These are phyloP conservation scores for Starmerella bombicola DNA, from an alignment of 805 yeast genomes.

Conservation along the genomic window DNA sequence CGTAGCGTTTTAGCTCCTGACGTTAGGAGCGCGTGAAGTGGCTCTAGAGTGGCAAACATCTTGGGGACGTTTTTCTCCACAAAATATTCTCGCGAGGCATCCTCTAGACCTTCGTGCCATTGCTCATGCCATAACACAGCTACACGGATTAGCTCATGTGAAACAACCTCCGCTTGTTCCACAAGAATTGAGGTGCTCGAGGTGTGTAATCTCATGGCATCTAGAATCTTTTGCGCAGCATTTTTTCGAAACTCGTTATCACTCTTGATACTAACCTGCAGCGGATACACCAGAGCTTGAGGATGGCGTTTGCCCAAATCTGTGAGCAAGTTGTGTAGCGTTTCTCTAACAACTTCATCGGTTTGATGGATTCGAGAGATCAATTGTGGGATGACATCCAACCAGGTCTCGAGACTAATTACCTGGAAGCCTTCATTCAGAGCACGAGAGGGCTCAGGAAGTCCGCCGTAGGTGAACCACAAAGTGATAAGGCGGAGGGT, in stretches of 20 bases:
- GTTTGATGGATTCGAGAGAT: slow-evolving; percentile 96
- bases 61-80: slow-evolving; percentile 91
- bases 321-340: slow-evolving; percentile 66
- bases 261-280: slow-evolving; percentile 90
- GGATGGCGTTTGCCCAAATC: slow-evolving; percentile 94
- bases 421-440: slow-evolving; percentile 80
- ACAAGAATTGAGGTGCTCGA: slow-evolving; percentile 55
- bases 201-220: slow-evolving; percentile 72
- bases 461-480: slow-evolving; percentile 95
- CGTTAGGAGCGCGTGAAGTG: slow-evolving; percentile 71
- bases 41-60: slow-evolving; percentile 84
- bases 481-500: slow-evolving; percentile 77
- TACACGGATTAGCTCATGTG: slow-evolving; percentile 82
- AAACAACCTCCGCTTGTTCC: slow-evolving; percentile 87
- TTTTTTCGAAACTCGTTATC: slow-evolving; percentile 79
- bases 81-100: slow-evolving; percentile 84
- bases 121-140: slow-evolving; percentile 96
- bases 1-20: slow-evolving; percentile 81
- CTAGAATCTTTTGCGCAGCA: slow-evolving; percentile 85
- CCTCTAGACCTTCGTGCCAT: slow-evolving; percentile 96
- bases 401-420: slow-evolving; percentile 87
- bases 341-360: slow-evolving; percentile 65
- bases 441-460: slow-evolving; percentile 80
- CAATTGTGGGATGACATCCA: slow-evolving; percentile 88
- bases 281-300: slow-evolving; percentile 88